phyloP scores from a whole-genome alignment of 768 basidiomycete species.

The Leccinum truebloodii region DNA sequence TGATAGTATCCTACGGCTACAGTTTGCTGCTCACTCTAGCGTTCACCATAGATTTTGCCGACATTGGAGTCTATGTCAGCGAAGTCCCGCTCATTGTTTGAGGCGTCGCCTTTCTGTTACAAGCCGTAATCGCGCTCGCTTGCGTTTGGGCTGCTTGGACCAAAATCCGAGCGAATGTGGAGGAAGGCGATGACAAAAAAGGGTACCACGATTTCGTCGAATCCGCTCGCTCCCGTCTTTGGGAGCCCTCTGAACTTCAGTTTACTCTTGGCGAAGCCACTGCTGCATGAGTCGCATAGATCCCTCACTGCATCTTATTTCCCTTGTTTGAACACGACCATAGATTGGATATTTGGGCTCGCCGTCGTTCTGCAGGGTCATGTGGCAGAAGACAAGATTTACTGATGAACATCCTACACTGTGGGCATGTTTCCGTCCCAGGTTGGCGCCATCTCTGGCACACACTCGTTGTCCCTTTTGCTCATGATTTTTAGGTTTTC shows the following conservation, averaged over 20 bases:
- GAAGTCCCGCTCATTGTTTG: slow-evolving; percentile 30
- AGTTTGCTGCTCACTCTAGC: slow-evolving; percentile 8
- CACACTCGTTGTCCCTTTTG: too few species aligned
- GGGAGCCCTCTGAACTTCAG: slow-evolving; percentile 16
- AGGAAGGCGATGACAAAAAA: slow-evolving; percentile 19
- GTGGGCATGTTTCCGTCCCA: too few species aligned
- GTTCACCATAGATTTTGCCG: too few species aligned
- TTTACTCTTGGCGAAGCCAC: slow-evolving; percentile 24
- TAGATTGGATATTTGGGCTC: slow-evolving; percentile 36
- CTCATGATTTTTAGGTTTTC: slow-evolving; percentile 22
- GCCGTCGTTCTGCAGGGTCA: not conserved
- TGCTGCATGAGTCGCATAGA: slow-evolving; percentile 25
- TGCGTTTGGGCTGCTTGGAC: slow-evolving; percentile 23
- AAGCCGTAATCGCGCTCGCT: slow-evolving; percentile 27
- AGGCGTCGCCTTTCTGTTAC: slow-evolving; percentile 25
- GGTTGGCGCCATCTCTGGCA: too few species aligned
- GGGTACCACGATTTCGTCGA: slow-evolving; percentile 14
- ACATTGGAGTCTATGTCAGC: too few species aligned
- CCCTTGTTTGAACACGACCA: not conserved
- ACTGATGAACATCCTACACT: too few species aligned
- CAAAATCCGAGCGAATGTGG: slow-evolving; percentile 3
- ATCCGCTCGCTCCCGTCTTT: slow-evolving; percentile 26
- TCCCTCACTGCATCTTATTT: not conserved
- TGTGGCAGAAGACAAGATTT: slow-evolving; percentile 6
- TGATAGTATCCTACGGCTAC: slow-evolving; percentile 32